A percentile compares a stretch with the other conserved stretches of the same genome.
Evolutionary conservation across 2,329 filamentous ascomycete species (phyloP).

Genomic region (Colletotrichum kahawae): DNA sequence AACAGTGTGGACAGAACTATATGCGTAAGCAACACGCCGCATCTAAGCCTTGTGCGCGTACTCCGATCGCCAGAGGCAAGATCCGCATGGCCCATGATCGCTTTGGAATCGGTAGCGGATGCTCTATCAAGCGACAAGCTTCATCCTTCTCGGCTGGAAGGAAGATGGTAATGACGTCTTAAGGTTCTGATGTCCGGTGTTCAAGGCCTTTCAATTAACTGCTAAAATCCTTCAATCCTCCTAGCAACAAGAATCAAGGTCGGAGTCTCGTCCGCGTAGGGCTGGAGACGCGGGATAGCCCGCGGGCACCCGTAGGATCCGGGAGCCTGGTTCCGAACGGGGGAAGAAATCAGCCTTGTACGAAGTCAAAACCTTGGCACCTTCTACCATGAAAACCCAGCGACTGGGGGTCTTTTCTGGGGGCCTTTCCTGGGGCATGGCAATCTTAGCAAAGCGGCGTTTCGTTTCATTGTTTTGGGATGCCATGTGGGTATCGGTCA

Average conservation of each 20-base stretch:
- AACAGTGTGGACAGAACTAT: not conserved
- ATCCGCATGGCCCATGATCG: not conserved
- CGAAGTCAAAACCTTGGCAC: not conserved
- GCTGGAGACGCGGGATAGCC: not conserved
- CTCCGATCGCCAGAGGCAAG: not conserved
- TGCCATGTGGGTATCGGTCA: not conserved
- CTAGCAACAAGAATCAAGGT: not conserved
- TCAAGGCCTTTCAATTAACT: not conserved
- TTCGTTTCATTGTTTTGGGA: not conserved
- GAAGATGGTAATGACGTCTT: not conserved
- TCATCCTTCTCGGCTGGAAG: not conserved
- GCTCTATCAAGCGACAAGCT: not conserved
- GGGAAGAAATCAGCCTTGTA: not conserved
- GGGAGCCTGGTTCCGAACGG: not conserved
- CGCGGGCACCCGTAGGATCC: not conserved
- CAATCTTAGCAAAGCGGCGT: not conserved
- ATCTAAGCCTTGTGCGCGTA: not conserved
- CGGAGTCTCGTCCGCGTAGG: not conserved
- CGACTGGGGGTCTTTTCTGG: not conserved
- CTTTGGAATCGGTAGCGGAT: not conserved
- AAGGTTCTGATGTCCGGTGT: not conserved
- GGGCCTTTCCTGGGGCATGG: not conserved
- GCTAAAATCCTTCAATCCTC: not conserved
- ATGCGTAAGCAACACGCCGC: not conserved
- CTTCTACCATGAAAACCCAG: not conserved